Evolutionary conservation across 768 basidiomycete genomes (phyloP).

Genomic region (Collybia sordida): DNA sequence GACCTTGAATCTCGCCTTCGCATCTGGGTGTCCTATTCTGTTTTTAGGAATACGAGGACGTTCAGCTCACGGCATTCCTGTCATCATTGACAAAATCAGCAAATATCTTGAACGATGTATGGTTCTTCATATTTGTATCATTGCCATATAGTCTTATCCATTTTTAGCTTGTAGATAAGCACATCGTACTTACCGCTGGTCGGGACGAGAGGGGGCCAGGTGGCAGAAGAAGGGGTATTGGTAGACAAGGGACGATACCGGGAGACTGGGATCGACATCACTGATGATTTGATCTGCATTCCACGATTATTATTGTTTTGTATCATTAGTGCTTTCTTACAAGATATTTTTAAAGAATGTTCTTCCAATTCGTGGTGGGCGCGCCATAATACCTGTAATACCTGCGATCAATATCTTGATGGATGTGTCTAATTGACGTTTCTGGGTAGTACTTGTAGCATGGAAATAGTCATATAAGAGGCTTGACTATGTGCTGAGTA

Average conservation of each 20-base stretch:
- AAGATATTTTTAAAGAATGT: no score
- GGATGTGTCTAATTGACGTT: no score
- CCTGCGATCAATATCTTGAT: no score
- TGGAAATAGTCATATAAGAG: no score
- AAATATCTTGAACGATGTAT: constrained; percentile 84
- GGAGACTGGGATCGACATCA: constrained; percentile 61
- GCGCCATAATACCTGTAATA: no score
- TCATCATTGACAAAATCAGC: constrained; percentile 88
- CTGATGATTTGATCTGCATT: constrained; percentile 13
- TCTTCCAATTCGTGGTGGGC: no score
- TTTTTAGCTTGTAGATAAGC: constrained; percentile 76
- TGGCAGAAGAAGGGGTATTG: constrained; percentile 53
- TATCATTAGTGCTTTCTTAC: no score
- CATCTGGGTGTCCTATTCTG: neutral
- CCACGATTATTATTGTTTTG: no score
- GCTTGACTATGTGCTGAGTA: no score
- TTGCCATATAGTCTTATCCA: constrained; percentile 4
- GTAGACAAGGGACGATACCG: constrained; percentile 37
- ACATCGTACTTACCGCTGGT: constrained; percentile 56
- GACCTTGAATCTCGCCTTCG: neutral
- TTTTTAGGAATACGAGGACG: constrained; percentile 90
- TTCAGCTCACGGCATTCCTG: constrained; percentile 88
- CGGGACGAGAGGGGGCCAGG: constrained; percentile 54
- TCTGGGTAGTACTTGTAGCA: no score
- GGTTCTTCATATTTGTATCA: constrained; percentile 3